phyloP scores from a whole-genome alignment of 768 basidiomycete genomes.

The Lactarius pseudohatsudake region DNA sequence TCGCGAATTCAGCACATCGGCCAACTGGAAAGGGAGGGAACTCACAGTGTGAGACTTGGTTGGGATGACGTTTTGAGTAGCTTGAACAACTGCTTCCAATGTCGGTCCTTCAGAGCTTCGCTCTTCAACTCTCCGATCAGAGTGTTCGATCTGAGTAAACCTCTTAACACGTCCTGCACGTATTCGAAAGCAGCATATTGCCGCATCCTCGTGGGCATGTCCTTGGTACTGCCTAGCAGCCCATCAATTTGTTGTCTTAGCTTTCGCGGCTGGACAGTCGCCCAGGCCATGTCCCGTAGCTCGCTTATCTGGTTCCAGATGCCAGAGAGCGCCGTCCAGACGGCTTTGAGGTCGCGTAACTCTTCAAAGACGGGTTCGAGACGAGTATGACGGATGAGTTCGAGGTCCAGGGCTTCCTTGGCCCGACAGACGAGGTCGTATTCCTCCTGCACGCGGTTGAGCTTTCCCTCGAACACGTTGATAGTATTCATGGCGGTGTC shows the following conservation, averaged over 20 bases:
- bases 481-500: conserved; percentile 96
- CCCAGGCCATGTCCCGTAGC: conserved; percentile 85
- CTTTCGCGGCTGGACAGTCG: conserved; percentile 92
- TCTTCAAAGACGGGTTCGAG: conserved; percentile 95
- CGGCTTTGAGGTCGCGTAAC: conserved; percentile 92
- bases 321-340: conserved; percentile 98
- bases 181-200: conserved; percentile 99
- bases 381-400: conserved; percentile 84
- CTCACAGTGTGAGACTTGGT: conserved; percentile 72
- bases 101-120: conserved; percentile 94
- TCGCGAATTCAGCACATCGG: conserved; percentile 18
- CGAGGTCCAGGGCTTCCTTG: conserved; percentile 95
- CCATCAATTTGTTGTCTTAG: conserved; percentile 90
- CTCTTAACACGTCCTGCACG: conserved; percentile 87
- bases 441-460: conserved; percentile 88
- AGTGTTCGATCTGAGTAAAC: conserved; percentile 84
- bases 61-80: conserved; percentile 70
- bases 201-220: conserved; percentile 98
- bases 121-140: conserved; percentile 94
- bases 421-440: conserved; percentile 94
- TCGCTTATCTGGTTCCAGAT: conserved; percentile 94
- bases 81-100: conserved; percentile 98
- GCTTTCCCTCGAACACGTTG: conserved; percentile 90
- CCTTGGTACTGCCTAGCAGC: conserved; percentile 90
- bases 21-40: conserved; percentile 10